phyloP scores from a whole-genome alignment of 1,139 yeast genomes.

The Suhomyces terraborum region DNA sequence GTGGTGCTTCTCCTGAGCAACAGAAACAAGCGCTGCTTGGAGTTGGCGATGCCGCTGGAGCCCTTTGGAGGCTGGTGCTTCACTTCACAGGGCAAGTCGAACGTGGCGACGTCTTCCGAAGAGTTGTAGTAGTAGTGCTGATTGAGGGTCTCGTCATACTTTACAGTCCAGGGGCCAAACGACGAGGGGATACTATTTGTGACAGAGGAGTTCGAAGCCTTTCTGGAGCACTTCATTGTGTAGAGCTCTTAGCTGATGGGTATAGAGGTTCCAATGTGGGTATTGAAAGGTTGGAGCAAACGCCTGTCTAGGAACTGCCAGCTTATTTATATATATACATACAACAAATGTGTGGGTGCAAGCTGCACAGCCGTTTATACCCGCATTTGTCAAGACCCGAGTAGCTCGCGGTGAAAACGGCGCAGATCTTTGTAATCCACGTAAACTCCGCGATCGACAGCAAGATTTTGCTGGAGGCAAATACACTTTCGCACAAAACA shows the following conservation, averaged over 20 bases:
- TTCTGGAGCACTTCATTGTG: constrained; percentile 1
- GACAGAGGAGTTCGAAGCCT: not conserved
- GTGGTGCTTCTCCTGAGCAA: constrained; percentile 6
- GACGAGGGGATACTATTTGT: not conserved
- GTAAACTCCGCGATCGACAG: constrained; percentile 9
- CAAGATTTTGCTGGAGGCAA: constrained; percentile 2
- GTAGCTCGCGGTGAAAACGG: constrained; percentile 1
- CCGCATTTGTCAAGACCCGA: not conserved
- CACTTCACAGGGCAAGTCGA: constrained; percentile 48
- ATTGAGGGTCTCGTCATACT: constrained; percentile 36
- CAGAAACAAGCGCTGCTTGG: constrained; percentile 10
- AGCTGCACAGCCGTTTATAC: not conserved
- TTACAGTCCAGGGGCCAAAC: constrained; percentile 20
- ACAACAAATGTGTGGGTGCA: not conserved
- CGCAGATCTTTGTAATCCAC: constrained; percentile 3
- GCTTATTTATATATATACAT: not conserved
- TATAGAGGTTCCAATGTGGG: not conserved
- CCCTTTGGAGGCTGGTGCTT: constrained; percentile 16
- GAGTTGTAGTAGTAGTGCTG: constrained; percentile 42
- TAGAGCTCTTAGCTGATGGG: not conserved
- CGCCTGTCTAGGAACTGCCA: not conserved
- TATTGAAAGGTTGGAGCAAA: no score
- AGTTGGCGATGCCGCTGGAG: constrained; percentile 2
- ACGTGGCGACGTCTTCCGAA: constrained; percentile 34
- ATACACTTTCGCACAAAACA: no score